A percentile compares a stretch with the other conserved stretches of the same genome.
Evolutionary conservation across 345 rosid species (phyloP).

Genomic region (Syzygium grande): DNA sequence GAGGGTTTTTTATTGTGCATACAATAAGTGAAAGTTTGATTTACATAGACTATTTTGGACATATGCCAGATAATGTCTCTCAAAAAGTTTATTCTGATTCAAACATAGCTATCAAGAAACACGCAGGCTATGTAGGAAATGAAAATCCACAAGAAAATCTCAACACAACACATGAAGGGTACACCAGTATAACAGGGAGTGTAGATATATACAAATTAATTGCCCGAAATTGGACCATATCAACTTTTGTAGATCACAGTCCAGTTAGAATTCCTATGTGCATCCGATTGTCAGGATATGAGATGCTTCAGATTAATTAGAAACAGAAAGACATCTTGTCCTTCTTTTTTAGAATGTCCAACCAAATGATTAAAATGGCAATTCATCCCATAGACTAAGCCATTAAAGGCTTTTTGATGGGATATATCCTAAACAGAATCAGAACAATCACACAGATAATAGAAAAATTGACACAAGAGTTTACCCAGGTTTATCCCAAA

Average conservation of each 20-base stretch:
- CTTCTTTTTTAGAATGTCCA: neutral
- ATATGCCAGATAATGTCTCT: neutral
- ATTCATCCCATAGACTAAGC: neutral
- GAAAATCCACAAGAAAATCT: neutral
- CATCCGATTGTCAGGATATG: neutral
- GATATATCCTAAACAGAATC: too few species aligned
- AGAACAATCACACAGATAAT: too few species aligned
- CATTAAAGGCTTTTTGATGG: neutral
- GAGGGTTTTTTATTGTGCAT: neutral
- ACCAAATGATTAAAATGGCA: neutral
- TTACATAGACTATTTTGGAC: neutral
- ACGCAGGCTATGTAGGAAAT: neutral
- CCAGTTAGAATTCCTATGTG: neutral
- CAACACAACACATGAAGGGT: neutral
- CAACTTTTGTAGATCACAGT: neutral
- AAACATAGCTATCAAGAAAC: neutral
- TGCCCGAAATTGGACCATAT: neutral
- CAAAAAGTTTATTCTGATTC: neutral
- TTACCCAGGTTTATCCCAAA: too few species aligned
- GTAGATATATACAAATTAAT: neutral
- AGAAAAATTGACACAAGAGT: too few species aligned
- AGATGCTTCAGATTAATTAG: neutral
- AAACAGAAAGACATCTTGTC: neutral
- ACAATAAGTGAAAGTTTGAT: neutral
- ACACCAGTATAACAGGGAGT: neutral